These are phyloP conservation scores for Lactifluus echinatus DNA, from an alignment of 768 basidiomycete genomes.

Conservation along the genomic window DNA sequence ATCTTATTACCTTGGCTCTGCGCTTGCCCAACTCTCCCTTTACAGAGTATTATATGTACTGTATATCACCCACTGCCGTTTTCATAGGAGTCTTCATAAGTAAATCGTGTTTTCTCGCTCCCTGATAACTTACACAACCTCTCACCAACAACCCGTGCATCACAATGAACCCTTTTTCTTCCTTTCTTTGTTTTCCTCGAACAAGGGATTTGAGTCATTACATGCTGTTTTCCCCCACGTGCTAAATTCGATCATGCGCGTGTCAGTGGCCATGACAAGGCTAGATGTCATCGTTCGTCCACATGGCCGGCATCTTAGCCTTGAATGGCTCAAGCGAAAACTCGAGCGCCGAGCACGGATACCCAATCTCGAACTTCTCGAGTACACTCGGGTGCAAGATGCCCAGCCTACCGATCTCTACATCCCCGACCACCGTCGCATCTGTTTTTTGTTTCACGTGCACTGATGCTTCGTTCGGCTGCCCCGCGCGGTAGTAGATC, in stretches of 20 bases:
- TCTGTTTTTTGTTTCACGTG: slow-evolving; percentile 19
- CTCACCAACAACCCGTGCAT: not conserved
- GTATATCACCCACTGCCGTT: not conserved
- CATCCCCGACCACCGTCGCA: slow-evolving; percentile 43
- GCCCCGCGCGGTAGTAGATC: slow-evolving; percentile 78
- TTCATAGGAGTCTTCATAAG: not conserved
- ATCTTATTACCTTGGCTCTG: not conserved
- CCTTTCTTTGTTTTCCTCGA: not conserved
- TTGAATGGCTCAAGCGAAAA: slow-evolving; percentile 94
- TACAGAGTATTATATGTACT: not conserved
- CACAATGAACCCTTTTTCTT: not conserved
- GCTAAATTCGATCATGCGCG: not conserved
- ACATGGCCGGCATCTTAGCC: slow-evolving; percentile 52
- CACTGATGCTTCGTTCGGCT: slow-evolving; percentile 2
- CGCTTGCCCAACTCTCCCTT: not conserved
- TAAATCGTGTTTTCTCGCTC: not conserved
- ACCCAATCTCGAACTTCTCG: slow-evolving; percentile 87
- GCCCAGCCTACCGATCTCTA: slow-evolving; percentile 81
- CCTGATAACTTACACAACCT: not conserved
- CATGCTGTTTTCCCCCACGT: not conserved
- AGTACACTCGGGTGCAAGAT: slow-evolving; percentile 90
- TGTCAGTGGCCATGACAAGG: no score
- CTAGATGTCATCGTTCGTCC: slow-evolving; percentile 41
- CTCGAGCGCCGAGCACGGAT: slow-evolving; percentile 92
- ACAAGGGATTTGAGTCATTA: not conserved